These are phyloP conservation scores for Bocquillonia castaneifolia DNA, from an alignment of 441 rosid species.

Conservation along the genomic window DNA sequence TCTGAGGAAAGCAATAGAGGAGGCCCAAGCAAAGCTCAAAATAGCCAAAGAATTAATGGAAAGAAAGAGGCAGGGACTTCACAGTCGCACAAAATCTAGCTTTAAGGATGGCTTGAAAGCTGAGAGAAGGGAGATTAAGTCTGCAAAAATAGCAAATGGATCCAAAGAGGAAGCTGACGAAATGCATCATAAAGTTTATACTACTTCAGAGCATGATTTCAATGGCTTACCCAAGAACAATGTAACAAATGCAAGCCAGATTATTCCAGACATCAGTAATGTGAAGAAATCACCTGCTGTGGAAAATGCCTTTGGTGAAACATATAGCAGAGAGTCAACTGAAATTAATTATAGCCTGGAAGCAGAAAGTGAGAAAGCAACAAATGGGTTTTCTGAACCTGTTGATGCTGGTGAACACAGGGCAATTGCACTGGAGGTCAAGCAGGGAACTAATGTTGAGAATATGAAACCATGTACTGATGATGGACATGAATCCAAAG, in stretches of 20 bases:
- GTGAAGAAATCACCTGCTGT: constrained; percentile 19
- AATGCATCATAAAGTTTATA: constrained; percentile 22
- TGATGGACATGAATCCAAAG: constrained; percentile 27
- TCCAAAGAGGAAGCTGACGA: constrained; percentile 26
- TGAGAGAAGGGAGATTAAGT: constrained; percentile 29
- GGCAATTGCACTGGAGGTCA: constrained; percentile 12
- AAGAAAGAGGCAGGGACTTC: constrained; percentile 55
- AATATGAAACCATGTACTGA: constrained; percentile 18
- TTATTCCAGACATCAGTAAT: constrained; percentile 22
- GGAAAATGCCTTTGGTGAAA: constrained; percentile 24
- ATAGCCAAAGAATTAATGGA: constrained; percentile 75
- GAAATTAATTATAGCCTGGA: constrained; percentile 20
- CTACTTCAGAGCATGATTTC: constrained; percentile 20
- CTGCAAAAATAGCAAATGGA: constrained; percentile 28
- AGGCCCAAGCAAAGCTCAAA: constrained; percentile 73
- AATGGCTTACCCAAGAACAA: constrained; percentile 16
- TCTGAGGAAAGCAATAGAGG: constrained; percentile 80
- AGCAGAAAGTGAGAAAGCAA: constrained; percentile 25
- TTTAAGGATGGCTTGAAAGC: constrained; percentile 28
- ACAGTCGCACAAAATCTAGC: constrained; percentile 35
- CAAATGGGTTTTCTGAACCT: constrained; percentile 17
- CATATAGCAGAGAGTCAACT: constrained; percentile 1
- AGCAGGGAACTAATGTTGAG: constrained; percentile 24
- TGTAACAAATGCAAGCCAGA: constrained; percentile 21
- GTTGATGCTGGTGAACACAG: background rate